Conservation (phyloP, 805 yeast genomes). For the Jamesozyma lodderae region DNA sequence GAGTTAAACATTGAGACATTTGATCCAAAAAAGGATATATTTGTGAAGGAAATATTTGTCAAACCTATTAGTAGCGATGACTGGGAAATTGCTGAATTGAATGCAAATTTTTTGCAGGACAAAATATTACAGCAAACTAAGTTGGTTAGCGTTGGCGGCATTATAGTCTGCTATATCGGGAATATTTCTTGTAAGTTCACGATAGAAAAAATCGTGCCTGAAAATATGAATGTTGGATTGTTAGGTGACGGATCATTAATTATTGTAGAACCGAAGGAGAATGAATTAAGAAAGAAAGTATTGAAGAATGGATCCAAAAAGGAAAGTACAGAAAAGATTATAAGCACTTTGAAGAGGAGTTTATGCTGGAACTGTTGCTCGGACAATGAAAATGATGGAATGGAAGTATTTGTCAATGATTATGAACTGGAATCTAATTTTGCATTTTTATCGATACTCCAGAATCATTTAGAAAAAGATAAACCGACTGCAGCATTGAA, state of each 20-base stretch:
- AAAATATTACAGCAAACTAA: constrained; percentile 72
- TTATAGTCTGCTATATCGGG: constrained; percentile 61
- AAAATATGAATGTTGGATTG: constrained; percentile 36
- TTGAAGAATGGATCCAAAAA: background rate
- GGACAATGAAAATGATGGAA: background rate
- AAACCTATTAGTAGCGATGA: constrained; percentile 74
- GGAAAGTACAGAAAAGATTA: background rate
- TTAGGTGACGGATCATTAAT: constrained; percentile 59
- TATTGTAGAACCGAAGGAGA: constrained; percentile 63
- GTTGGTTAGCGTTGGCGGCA: constrained; percentile 52
- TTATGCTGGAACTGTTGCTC: constrained; percentile 1
- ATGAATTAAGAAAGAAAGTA: constrained; percentile 26
- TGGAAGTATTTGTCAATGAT: constrained; percentile 3
- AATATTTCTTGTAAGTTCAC: constrained; percentile 49
- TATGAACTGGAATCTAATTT: constrained; percentile 7
- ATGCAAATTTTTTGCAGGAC: constrained; percentile 69
- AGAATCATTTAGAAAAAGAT: constrained; percentile 23
- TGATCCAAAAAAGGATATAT: constrained; percentile 2
- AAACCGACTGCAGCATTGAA: constrained; percentile 9
- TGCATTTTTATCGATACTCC: constrained; percentile 28
- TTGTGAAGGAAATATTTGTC: constrained; percentile 52
- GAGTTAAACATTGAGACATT: constrained; percentile 11
- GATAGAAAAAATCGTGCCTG: constrained; percentile 40
- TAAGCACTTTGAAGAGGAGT: constrained; percentile 5
- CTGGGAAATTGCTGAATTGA: constrained; percentile 84